Conservation (phyloP, 495 filamentous ascomycete genomes). For the Penicillium odoratum region DNA sequence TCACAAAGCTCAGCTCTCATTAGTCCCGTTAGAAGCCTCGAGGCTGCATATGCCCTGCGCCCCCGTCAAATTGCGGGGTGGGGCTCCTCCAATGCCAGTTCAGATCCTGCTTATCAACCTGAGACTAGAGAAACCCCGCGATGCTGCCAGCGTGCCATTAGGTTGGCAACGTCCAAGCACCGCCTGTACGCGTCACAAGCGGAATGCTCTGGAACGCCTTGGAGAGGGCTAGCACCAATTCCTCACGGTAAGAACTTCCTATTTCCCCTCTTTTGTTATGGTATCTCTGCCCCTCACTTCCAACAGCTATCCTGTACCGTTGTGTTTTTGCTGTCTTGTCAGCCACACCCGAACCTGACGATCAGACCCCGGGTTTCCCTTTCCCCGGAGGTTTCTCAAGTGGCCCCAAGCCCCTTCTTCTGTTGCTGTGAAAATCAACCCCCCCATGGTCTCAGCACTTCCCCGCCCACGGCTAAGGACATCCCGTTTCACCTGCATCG, state of each 20-base stretch:
- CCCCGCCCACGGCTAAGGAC: not conserved
- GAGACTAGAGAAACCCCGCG: conserved; percentile 8
- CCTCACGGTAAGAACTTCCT: not conserved
- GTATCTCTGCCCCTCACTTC: not conserved
- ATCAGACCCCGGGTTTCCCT: conserved; percentile 11
- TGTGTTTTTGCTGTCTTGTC: conserved; percentile 1
- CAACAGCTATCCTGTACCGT: not conserved
- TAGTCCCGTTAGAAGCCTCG: not conserved
- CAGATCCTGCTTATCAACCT: conserved; percentile 11
- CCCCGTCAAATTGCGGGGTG: conserved; percentile 26
- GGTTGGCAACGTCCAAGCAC: conserved; percentile 6
- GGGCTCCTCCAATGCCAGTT: conserved; percentile 20
- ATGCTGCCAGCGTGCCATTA: conserved; percentile 5
- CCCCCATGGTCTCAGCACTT: not conserved
- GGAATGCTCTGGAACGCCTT: conserved; percentile 11
- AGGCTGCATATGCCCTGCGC: conserved; percentile 10
- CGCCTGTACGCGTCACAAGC: conserved; percentile 6
- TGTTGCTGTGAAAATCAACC: not conserved
- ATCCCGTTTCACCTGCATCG: conserved; percentile 13
- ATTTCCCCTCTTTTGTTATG: not conserved
- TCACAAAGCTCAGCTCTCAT: not conserved
- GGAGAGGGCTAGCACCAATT: not conserved
- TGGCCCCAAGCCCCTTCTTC: conserved; percentile 1
- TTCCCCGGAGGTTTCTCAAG: conserved; percentile 2
- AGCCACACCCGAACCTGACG: conserved; percentile 11